phyloP scores from a whole-genome alignment of 805 yeast genomes.

The Candida maltosa region DNA sequence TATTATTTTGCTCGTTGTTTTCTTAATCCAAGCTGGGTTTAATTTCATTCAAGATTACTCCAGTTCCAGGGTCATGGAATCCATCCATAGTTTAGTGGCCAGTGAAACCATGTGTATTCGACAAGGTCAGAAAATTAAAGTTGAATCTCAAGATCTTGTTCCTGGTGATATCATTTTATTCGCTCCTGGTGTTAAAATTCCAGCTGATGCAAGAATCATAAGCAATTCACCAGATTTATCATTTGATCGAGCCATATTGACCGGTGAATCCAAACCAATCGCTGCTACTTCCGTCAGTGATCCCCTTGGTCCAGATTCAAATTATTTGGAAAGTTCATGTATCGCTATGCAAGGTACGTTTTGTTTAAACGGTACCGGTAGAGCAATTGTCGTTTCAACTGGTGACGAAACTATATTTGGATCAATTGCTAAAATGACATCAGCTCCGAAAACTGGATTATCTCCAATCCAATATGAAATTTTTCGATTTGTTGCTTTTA shows the following conservation, averaged over 20 bases:
- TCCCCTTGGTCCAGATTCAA: slow-evolving; percentile 27
- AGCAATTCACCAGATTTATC: slow-evolving; percentile 33
- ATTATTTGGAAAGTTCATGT: slow-evolving; percentile 40
- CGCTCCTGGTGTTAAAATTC: slow-evolving; percentile 37
- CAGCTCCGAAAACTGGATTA: slow-evolving; percentile 34
- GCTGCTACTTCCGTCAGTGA: slow-evolving; percentile 25
- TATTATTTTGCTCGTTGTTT: slow-evolving; percentile 36
- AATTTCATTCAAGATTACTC: slow-evolving; percentile 48
- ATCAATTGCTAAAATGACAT: slow-evolving; percentile 39
- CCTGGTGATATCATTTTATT: slow-evolving; percentile 45
- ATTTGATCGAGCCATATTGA: slow-evolving; percentile 45
- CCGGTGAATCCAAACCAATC: slow-evolving; percentile 47
- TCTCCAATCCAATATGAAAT: slow-evolving; percentile 44
- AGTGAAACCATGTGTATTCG: slow-evolving; percentile 32
- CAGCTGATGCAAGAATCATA: slow-evolving; percentile 46
- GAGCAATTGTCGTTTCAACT: slow-evolving; percentile 41
- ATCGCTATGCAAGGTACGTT: slow-evolving; percentile 48
- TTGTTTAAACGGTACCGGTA: slow-evolving; percentile 41
- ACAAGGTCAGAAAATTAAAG: slow-evolving; percentile 22
- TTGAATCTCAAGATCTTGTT: slow-evolving; percentile 33
- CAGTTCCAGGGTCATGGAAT: slow-evolving; percentile 45
- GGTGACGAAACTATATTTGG: slow-evolving; percentile 48
- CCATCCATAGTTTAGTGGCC: slow-evolving; percentile 44
- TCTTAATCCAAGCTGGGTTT: slow-evolving; percentile 40
- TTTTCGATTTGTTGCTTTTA: slow-evolving; percentile 28